phyloP scores from a whole-genome alignment of 768 basidiomycete species.

The Pisolithus marmoratus region DNA sequence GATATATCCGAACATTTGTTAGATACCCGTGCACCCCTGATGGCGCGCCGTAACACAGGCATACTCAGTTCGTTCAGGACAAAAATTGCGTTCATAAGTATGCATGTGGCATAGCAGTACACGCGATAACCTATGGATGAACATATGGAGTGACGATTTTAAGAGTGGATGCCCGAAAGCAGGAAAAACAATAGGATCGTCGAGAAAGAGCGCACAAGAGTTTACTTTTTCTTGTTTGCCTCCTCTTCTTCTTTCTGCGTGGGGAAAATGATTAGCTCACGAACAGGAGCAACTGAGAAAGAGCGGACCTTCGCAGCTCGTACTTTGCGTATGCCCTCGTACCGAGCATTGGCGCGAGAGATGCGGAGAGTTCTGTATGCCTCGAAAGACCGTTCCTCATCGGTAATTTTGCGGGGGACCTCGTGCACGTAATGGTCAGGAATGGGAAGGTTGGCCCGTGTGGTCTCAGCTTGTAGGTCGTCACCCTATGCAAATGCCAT shows the following conservation, averaged over 20 bases:
- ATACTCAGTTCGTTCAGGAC: constrained; percentile 5
- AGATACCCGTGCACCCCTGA: not conserved
- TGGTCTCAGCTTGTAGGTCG: constrained; percentile 73
- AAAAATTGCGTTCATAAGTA: constrained; percentile 16
- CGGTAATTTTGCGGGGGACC: constrained; percentile 87
- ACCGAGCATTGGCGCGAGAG: constrained; percentile 74
- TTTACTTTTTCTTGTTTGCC: constrained; percentile 86
- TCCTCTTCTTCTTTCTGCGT: constrained; percentile 86
- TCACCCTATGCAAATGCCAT: constrained; percentile 51
- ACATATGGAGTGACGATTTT: constrained; percentile 30
- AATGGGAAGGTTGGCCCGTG: constrained; percentile 61
- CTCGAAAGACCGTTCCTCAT: constrained; percentile 81
- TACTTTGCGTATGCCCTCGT: constrained; percentile 84
- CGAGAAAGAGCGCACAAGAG: constrained; percentile 3
- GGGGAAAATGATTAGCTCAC: constrained; percentile 13
- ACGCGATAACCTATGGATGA: constrained; percentile 23
- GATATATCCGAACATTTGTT: constrained; percentile 12
- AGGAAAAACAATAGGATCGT: constrained; percentile 10
- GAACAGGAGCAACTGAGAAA: not conserved
- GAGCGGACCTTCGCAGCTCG: constrained; percentile 75
- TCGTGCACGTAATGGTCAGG: constrained; percentile 67
- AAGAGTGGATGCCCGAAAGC: constrained; percentile 22
- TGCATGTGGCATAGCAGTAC: constrained; percentile 31
- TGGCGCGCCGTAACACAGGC: not conserved
- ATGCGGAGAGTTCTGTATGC: constrained; percentile 87